Evolutionary conservation across 805 yeast species (phyloP).

Genomic region (Myxozyma sirexii): DNA sequence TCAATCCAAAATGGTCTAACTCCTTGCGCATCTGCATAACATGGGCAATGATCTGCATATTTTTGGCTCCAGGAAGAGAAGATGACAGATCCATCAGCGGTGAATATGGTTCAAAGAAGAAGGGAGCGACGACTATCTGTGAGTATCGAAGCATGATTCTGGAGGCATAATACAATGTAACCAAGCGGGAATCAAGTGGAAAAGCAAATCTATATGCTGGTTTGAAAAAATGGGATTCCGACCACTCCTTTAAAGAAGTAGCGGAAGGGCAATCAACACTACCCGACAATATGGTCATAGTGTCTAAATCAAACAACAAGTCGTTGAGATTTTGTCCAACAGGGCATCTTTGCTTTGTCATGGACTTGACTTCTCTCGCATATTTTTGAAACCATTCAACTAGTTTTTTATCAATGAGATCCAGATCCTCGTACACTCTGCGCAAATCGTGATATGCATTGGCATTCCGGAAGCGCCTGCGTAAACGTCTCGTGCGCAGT

Average conservation of each 20-base stretch:
- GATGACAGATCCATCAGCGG: neutral
- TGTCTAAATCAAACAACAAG: conserved; percentile 3
- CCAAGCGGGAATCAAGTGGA: conserved; percentile 6
- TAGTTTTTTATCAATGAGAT: conserved; percentile 1
- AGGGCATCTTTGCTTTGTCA: neutral
- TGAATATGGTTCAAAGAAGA: neutral
- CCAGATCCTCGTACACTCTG: neutral
- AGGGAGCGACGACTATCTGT: neutral
- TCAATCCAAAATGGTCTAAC: neutral
- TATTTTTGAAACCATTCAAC: conserved; percentile 6
- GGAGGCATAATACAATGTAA: neutral
- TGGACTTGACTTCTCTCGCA: neutral
- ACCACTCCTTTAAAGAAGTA: conserved; percentile 2
- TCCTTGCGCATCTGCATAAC: neutral
- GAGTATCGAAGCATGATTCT: conserved; percentile 1
- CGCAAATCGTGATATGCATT: neutral
- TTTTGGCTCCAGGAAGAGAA: neutral
- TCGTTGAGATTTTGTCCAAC: neutral
- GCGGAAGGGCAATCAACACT: conserved; percentile 1
- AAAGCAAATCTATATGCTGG: conserved; percentile 4
- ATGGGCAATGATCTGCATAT: neutral
- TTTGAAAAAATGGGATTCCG: conserved; percentile 18
- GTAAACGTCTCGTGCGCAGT: neutral
- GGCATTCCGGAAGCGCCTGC: neutral
- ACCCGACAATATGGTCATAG: neutral